phyloP scores from a whole-genome alignment of 1,139 yeast genomes.

The Zygoascus sp. region DNA sequence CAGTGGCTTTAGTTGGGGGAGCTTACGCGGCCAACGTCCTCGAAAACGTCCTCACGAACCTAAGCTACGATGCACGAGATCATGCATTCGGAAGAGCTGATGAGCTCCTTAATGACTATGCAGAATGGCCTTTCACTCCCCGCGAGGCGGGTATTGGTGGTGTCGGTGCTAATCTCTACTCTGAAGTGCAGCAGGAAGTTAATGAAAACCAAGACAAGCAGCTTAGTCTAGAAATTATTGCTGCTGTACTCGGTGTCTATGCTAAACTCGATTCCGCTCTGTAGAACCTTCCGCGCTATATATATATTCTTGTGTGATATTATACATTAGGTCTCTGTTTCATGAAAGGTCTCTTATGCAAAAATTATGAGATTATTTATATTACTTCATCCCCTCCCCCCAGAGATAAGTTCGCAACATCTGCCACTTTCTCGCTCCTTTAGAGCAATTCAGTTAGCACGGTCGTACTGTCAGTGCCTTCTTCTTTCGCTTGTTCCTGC shows the following conservation, averaged over 20 bases:
- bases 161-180: conserved; percentile 69
- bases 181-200: conserved; percentile 64
- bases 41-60: conserved; percentile 76
- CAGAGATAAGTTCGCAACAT: too few relatives aligned
- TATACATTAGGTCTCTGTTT: background rate
- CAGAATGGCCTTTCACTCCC: conserved; percentile 79
- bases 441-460: too few relatives aligned
- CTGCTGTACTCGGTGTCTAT: conserved; percentile 58
- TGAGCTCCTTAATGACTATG: conserved; percentile 73
- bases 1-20: conserved; percentile 80
- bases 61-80: conserved; percentile 87
- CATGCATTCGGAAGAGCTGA: conserved; percentile 92
- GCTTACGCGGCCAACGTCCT: conserved; percentile 94
- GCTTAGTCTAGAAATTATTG: conserved; percentile 78
- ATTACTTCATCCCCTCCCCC: too few relatives aligned
- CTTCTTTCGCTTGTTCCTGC: too few relatives aligned
- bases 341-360: background rate
- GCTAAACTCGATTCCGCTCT: conserved; percentile 36
- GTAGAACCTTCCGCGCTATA: conserved; percentile 15
- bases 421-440: too few relatives aligned
- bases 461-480: background rate
- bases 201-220: conserved; percentile 54
- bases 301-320: background rate
- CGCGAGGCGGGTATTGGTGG: conserved; percentile 53
- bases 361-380: background rate